These are phyloP conservation scores for Ophiostoma tasmaniense DNA, from an alignment of 2,329 filamentous ascomycete genomes.

Conservation along the genomic window DNA sequence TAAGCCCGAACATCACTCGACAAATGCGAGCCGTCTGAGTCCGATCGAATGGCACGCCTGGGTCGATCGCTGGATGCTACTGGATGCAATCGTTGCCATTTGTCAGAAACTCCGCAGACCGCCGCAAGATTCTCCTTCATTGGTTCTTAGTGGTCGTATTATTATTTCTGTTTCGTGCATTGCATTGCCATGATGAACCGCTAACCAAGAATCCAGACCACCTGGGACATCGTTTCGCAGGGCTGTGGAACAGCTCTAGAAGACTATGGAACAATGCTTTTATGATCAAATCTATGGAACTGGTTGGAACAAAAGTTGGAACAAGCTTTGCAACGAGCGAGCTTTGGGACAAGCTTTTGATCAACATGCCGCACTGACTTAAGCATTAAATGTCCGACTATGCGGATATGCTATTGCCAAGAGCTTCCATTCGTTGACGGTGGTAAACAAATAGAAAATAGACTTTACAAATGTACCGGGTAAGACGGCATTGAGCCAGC, in stretches of 20 bases:
- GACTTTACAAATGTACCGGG: neutral
- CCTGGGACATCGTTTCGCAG: neutral
- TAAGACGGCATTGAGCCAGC: neutral
- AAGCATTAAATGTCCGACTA: neutral
- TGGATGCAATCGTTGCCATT: neutral
- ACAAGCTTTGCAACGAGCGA: neutral
- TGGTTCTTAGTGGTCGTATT: neutral
- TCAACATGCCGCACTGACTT: neutral
- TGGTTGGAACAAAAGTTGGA: too few species aligned
- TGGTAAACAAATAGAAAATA: neutral
- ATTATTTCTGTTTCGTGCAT: neutral
- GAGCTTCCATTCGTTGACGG: neutral
- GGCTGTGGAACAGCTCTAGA: too few species aligned
- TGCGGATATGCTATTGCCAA: neutral
- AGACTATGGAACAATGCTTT: neutral
- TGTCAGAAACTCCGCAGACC: neutral
- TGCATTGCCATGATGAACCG: neutral
- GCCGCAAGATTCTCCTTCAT: neutral
- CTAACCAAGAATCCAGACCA: neutral
- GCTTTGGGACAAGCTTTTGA: neutral
- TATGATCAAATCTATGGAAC: neutral
- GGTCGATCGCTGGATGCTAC: neutral
- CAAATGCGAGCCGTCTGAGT: neutral
- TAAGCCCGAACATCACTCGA: neutral
- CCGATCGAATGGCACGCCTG: neutral